A percentile compares a stretch with the other conserved stretches of the same genome.
Evolutionary conservation across 345 rosid genomes (phyloP).

Genomic region (Brassica juncea): DNA sequence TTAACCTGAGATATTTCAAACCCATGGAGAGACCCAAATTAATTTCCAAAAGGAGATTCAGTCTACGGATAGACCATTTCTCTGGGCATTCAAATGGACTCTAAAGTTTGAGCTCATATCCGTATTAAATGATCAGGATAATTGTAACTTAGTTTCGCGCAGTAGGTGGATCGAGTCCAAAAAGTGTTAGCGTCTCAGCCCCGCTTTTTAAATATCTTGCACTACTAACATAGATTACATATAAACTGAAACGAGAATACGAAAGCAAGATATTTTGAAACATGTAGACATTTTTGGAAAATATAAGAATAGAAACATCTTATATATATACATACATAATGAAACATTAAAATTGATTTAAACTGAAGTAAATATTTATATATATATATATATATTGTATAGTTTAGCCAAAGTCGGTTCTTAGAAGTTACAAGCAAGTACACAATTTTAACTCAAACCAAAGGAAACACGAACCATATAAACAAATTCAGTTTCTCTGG

Average conservation of each 20-base stretch:
- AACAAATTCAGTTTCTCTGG: too few species aligned
- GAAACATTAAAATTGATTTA: background rate
- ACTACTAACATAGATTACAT: background rate
- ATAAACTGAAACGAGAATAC: background rate
- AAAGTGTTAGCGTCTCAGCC: too few species aligned
- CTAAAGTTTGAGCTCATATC: too few species aligned
- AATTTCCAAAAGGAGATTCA: too few species aligned
- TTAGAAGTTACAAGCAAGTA: background rate
- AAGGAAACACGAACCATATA: background rate
- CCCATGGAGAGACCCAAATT: too few species aligned
- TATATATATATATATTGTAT: background rate
- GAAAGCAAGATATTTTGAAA: background rate
- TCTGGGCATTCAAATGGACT: too few species aligned
- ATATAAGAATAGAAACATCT: background rate
- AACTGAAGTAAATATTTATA: background rate
- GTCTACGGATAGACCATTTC: too few species aligned
- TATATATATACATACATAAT: background rate
- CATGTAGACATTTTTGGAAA: background rate
- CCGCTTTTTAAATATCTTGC: background rate
- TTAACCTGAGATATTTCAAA: too few species aligned
- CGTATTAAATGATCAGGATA: too few species aligned
- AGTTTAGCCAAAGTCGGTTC: background rate
- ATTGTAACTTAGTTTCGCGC: too few species aligned
- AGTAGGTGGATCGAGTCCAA: background rate
- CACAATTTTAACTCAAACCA: background rate